Evolutionary conservation across 83 land plant species (phyloP).

Genomic region (Isoetes engelmannii): DNA sequence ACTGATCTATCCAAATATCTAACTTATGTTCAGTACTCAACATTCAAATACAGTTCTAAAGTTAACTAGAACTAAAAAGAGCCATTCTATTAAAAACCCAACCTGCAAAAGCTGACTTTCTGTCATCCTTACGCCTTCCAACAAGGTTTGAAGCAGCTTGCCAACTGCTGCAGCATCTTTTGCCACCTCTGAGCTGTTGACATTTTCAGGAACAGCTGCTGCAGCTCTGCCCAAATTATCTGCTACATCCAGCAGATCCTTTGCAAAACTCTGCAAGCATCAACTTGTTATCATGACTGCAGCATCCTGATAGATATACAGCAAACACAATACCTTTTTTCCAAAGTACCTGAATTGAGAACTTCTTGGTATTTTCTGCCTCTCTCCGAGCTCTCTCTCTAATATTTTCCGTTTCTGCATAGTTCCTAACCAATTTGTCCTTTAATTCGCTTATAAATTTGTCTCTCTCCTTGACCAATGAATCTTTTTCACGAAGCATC

Average conservation of each 20-base stretch:
- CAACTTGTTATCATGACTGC: neutral
- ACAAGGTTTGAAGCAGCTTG: constrained; percentile 50
- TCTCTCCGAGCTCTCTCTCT: constrained; percentile 66
- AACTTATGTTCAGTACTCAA: neutral
- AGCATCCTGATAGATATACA: neutral
- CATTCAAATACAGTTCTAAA: neutral
- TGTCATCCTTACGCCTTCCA: constrained; percentile 90
- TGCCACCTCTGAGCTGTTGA: constrained; percentile 39
- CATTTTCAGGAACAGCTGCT: constrained; percentile 55
- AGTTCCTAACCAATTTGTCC: constrained; percentile 70
- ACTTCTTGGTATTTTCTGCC: constrained; percentile 73
- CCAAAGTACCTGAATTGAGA: constrained; percentile 70
- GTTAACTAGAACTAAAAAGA: neutral
- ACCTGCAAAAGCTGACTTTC: constrained; percentile 82
- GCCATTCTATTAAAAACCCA: neutral
- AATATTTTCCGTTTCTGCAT: constrained; percentile 89
- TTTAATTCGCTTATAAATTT: constrained; percentile 54
- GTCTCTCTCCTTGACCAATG: constrained; percentile 40
- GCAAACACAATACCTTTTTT: neutral
- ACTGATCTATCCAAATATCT: too few relatives aligned
- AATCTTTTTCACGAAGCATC: constrained; percentile 60
- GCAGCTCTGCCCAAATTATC: constrained; percentile 85
- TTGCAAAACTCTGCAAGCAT: constrained; percentile 72
- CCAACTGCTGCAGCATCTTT: constrained; percentile 55
- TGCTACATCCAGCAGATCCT: constrained; percentile 79